Conservation (phyloP, 75 land plant genomes). For the Sequoia sempervirens region DNA sequence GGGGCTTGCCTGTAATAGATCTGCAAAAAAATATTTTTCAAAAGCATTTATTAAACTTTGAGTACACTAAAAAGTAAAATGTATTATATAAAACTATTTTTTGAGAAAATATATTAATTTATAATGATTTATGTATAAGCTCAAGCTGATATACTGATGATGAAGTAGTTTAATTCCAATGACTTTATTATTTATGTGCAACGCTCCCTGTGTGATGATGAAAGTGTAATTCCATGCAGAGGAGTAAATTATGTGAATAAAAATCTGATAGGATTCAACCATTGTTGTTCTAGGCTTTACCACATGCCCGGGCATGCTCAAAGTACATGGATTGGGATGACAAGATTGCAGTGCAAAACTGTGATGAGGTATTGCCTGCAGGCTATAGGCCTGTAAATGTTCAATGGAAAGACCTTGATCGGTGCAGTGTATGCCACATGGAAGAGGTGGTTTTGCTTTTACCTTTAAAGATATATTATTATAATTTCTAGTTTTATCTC, state of each 20-base stretch:
- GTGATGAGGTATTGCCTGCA: conserved; percentile 33
- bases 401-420: conserved; percentile 91
- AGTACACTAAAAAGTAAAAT: background rate
- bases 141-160: background rate
- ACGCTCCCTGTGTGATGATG: background rate
- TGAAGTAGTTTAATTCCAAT: background rate
- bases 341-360: conserved; percentile 22
- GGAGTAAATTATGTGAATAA: background rate
- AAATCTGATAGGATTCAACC: background rate
- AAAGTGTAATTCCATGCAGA: background rate
- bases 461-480: background rate
- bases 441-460: conserved; percentile 58
- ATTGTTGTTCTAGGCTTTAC: conserved; percentile 39
- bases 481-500: background rate
- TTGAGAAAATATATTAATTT: background rate
- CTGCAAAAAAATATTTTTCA: background rate
- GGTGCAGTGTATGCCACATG: conserved; percentile 89
- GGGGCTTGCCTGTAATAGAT: background rate
- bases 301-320: conserved; percentile 54
- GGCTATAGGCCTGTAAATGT: conserved; percentile 80
- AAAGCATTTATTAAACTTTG: background rate
- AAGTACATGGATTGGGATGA: conserved; percentile 36
- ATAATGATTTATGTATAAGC: background rate
- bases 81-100: background rate
- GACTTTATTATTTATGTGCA: background rate